Evolutionary conservation across 352 stramenopile species (phyloP).

Genomic region (Globisporangium orthogonon): DNA sequence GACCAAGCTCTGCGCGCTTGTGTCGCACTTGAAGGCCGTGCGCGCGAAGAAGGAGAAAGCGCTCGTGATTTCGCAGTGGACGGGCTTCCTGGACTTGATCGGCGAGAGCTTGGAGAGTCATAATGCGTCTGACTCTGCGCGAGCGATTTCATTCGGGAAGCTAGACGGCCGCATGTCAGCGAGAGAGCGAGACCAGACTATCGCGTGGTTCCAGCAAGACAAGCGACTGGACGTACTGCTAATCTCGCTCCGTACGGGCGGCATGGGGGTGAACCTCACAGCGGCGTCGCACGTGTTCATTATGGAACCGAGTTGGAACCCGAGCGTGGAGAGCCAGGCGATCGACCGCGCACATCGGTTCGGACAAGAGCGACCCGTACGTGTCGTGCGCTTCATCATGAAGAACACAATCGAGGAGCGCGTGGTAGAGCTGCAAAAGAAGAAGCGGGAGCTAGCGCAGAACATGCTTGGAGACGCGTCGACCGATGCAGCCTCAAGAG

Average conservation of each 20-base stretch:
- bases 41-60: slow-evolving; percentile 41
- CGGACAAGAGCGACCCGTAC: slow-evolving; percentile 64
- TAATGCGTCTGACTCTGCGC: slow-evolving; percentile 14
- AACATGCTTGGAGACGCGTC: slow-evolving; percentile 55
- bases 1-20: slow-evolving; percentile 57
- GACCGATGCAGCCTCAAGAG: slow-evolving; percentile 7
- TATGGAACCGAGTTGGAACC: slow-evolving; percentile 91
- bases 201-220: slow-evolving; percentile 54
- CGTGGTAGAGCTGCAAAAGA: slow-evolving; percentile 83
- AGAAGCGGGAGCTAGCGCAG: slow-evolving; percentile 80
- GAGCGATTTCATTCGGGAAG: slow-evolving; percentile 34
- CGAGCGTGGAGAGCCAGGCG: slow-evolving; percentile 87
- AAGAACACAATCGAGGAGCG: slow-evolving; percentile 88
- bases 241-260: slow-evolving; percentile 84
- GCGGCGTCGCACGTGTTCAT: slow-evolving; percentile 90
- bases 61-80: slow-evolving; percentile 89
- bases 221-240: slow-evolving; percentile 75
- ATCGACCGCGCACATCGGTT: slow-evolving; percentile 88
- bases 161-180: slow-evolving; percentile 57
- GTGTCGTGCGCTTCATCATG: slow-evolving; percentile 79
- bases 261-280: slow-evolving; percentile 90
- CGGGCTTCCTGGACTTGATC: slow-evolving; percentile 78
- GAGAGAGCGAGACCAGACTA: slow-evolving; percentile 53
- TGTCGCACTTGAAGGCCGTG: slow-evolving; percentile 42
- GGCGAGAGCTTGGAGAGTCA: slow-evolving; percentile 31